These are phyloP conservation scores for Zopfia rhizophila DNA, from an alignment of 2,329 filamentous ascomycete species.

Conservation along the genomic window DNA sequence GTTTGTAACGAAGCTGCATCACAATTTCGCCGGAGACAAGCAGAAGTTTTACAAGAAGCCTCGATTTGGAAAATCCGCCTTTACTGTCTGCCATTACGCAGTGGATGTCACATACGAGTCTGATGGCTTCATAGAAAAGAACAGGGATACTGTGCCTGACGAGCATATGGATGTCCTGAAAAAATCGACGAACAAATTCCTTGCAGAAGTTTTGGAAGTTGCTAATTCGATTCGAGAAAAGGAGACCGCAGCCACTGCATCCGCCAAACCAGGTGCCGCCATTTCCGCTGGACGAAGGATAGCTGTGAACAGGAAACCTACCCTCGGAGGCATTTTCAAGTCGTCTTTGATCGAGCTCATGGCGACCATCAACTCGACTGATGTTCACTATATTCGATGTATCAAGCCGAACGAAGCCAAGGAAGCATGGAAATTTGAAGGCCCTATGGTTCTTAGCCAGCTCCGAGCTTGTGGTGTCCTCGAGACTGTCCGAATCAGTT, in stretches of 20 bases:
- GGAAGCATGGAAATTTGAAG: conserved; percentile 96
- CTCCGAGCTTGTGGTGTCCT: conserved; percentile 97
- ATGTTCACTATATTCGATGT: conserved; percentile 98
- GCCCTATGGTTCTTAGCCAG: conserved; percentile 98
- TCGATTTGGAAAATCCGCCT: conserved; percentile 94
- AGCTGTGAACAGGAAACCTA: conserved; percentile 94
- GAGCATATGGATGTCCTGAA: conserved; percentile 95
- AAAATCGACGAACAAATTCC: conserved; percentile 84
- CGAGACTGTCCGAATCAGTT: conserved; percentile 97
- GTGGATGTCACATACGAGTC: conserved; percentile 99
- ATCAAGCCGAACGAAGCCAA: conserved; percentile 99
- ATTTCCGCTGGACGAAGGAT: conserved; percentile 80
- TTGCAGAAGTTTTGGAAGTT: conserved; percentile 84
- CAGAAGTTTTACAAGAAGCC: conserved; percentile 99
- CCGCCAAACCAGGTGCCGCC: conserved; percentile 75
- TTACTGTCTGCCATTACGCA: conserved; percentile 98
- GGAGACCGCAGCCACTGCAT: conserved; percentile 70
- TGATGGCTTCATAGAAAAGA: conserved; percentile 99
- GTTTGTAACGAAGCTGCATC: conserved; percentile 94
- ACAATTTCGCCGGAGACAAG: conserved; percentile 90
- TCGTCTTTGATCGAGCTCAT: conserved; percentile 98
- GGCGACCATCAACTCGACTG: conserved; percentile 96
- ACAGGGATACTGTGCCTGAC: conserved; percentile 96
- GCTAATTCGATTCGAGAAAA: conserved; percentile 91
- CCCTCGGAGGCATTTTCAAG: conserved; percentile 97